Percentiles rank a stretch among this genome's conserved stretches.
These are phyloP conservation scores for Tricladium varicosporioides DNA, from an alignment of 2,329 filamentous ascomycete species.

Conservation along the genomic window DNA sequence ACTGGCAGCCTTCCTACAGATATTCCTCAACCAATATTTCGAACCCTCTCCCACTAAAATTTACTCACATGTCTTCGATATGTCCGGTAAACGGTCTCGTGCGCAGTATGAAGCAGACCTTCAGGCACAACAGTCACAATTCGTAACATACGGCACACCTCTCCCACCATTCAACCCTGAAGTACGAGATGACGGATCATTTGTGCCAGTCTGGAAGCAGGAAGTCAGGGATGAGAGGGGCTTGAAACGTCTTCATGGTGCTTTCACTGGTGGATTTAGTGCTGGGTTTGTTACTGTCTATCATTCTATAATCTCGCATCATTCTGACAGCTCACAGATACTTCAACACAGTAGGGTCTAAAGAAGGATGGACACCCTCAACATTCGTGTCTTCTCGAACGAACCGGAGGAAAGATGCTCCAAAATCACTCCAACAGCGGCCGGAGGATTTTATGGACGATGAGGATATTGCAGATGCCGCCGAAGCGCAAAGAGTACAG, in stretches of 20 bases:
- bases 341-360: constrained; percentile 97
- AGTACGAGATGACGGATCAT: constrained; percentile 84
- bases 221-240: constrained; percentile 92
- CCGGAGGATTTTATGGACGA: constrained; percentile 98
- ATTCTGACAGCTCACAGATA: constrained; percentile 57
- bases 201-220: constrained; percentile 96
- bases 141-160: constrained; percentile 78
- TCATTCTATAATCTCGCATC: constrained; percentile 1
- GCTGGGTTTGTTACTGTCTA: constrained; percentile 67
- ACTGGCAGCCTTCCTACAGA: neutral
- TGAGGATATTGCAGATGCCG: constrained; percentile 85
- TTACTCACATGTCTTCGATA: constrained; percentile 37
- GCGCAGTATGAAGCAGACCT: constrained; percentile 75
- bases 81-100: constrained; percentile 79
- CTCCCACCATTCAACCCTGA: constrained; percentile 75
- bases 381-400: constrained; percentile 87
- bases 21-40: neutral
- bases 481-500: constrained; percentile 72
- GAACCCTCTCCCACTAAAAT: neutral
- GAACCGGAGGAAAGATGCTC: constrained; percentile 68
- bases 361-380: constrained; percentile 94
- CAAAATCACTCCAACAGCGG: constrained; percentile 55
- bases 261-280: constrained; percentile 95
- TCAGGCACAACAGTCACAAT: constrained; percentile 66
- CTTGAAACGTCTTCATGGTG: constrained; percentile 86